These are phyloP conservation scores for Terfezia claveryi DNA, from an alignment of 495 filamentous ascomycete genomes.

Conservation along the genomic window DNA sequence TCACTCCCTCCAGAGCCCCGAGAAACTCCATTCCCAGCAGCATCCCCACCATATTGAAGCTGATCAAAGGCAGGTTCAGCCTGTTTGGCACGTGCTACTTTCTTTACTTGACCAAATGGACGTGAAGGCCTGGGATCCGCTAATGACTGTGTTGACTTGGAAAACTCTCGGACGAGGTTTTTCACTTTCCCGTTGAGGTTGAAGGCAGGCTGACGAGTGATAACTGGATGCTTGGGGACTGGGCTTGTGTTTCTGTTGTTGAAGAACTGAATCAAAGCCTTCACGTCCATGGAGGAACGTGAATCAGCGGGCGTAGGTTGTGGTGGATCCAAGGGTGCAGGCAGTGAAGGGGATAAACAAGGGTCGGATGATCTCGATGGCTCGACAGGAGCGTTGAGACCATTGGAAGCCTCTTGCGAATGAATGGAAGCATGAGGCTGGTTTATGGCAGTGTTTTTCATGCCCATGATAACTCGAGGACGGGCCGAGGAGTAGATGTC, in stretches of 20 bases:
- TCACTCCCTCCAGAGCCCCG: not conserved
- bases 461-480: not conserved
- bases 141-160: not conserved
- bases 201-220: not conserved
- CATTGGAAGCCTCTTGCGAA: not conserved
- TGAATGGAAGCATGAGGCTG: not conserved
- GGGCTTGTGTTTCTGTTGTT: not conserved
- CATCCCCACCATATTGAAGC: not conserved
- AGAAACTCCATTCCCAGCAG: not conserved
- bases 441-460: not conserved
- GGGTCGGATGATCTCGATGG: not conserved
- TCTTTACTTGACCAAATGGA: no score
- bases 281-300: not conserved
- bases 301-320: not conserved
- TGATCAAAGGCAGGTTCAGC: not conserved
- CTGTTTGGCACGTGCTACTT: not conserved
- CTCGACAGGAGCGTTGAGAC: not conserved
- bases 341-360: not conserved
- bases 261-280: not conserved
- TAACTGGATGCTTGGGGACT: not conserved
- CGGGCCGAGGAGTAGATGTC: no score
- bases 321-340: not conserved
- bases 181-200: not conserved
- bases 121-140: no score
- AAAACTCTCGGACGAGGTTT: not conserved